Evolutionary conservation across 1,284 basidiomycete genomes (phyloP), one percentile per base, ranked within the genome.

Genomic region (Serendipita sp.): DNA sequence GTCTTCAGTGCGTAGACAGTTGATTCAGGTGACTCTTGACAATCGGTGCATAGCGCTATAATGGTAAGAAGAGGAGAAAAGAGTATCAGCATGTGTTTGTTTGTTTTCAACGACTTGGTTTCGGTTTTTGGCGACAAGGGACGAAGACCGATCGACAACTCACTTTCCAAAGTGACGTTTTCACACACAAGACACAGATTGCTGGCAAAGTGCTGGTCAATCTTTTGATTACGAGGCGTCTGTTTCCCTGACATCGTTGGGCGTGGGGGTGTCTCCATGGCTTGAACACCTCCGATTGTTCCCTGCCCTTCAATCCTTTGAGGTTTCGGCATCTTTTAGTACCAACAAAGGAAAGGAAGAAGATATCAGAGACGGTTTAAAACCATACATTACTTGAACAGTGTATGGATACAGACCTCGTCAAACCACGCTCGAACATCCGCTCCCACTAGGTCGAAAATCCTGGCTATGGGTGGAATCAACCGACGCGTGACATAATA

Each of bases 401-500:
- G 34, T 74, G 70, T 29, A 73, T 73, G 70, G 82, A 87, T 0
- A 93, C 89, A 90, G 96, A 93, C 50, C 35, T 88, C 85, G 64
- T 87, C 81, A 69, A 85, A 97, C 96, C 96, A 99, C 35, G 78
- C 75, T 61, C 82, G 81, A 38, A 97, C 87, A 69, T 97, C 89
- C 2, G 88, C 92, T 3, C 96, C 95, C 35, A 95, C 79, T 30
- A 98, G 82, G 69, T 90, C 93, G 76, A 98, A 93, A 50, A 99
- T 84, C 42, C 95, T 81, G 65, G 88, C 86, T 64, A 99, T 72
- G 0, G 95, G 93, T 2, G 92, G 92, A 61, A 98, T 90, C 60
- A 99, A 79, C 17, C 93, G 84, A 60, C 84, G 79, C 1, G 82
- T 82, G 68, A 99, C 96, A 72, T 99, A 98, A 74, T 98, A 97